Evolutionary conservation across 352 stramenopile genomes (phyloP), one percentile per base, ranked within the genome.

Genomic region (Plasmopara viticola): DNA sequence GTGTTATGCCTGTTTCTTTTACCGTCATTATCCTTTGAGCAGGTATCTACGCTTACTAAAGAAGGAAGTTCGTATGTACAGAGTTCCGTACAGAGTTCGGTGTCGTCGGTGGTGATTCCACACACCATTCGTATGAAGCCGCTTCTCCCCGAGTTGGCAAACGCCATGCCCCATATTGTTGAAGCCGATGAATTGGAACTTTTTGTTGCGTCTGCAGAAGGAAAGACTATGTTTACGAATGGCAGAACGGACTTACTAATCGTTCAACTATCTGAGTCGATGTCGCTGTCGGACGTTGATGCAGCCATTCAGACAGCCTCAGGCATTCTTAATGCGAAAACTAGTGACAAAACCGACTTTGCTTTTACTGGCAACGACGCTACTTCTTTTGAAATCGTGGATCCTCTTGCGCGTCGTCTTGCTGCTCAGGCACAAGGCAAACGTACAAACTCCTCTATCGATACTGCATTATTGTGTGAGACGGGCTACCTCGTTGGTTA

Each of bases 21-120:
- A 20, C 58, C 66, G 35, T 75, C 54, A 25, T 55, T 90, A 25
- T 44, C 53, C 45, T 59, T 66, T 12, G 56, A 82, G 25, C 61
- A 87, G 30, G 53, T 90, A 13, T 62, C 58, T 4, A 54, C 73
- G 9, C 61, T 90, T 28, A 64, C 64, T 4, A 51, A 41, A 35
- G 44, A 30, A 3, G 17, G 40, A 6, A 43, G 38, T 18, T 81
- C 76, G 18, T 86, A 72, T 42, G 62, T 90, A 35, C 66, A 86
- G 40, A 53, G 41, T 9, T 67, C 74, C 4, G 58, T 90, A 15
- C 54, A 71, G 33, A 56, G 42, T 25, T 72, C 78, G 7, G 56
- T 33, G 30, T 90, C 79, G 35, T 87, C 78, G 5, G 70, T 88
- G 28, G 72, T 86, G n/a, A 62, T 87, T 39, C 73, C 79, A 6